Base-by-base conservation (phyloP, 2,329 filamentous ascomycete species). In the Metarhizium sp. region DNA sequence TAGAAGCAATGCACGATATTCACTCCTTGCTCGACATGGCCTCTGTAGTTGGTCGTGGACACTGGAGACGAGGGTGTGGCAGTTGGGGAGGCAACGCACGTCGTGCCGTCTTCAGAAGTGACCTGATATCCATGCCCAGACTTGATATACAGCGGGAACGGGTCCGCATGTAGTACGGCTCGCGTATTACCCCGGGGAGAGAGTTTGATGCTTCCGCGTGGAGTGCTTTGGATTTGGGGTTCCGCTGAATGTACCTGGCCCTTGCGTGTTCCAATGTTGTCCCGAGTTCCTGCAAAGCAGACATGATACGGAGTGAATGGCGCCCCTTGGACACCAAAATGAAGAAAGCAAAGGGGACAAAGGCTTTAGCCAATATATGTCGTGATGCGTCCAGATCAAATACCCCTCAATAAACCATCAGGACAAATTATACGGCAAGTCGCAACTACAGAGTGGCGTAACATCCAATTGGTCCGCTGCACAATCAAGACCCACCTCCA, bases 161-260 rank as follows among this genome's bases (percentile, higher is more conserved):
- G 75, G 4, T 66, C 64, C n/a, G 69, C 67, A 59, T 75, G 65
- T 30, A 78, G 68, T 16, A 75, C 69, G 0, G 71, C 73, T 55
- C 75, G 69, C 6, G 75, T 78, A 61, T 77, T 77, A 40, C 75
- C 75, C 75, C 75, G 0, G 75, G 75, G 32, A 77, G 64, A 13
- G 60, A 58, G 32, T 64, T 59, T 49, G 67, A 47, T n/a, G 75
- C 73, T 30, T 66, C 59, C 13, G 71, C 62, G 56, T 78, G 70
- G 14, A 72, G 67, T 42, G 58, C 52, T 46, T 66, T 66, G 57
- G 75, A 77, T 2, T 58, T 61, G 6, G 69, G 66, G 59, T 77
- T 76, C 38, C 62, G 64, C 36, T 65, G 54, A 6, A 59, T 55
- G 57, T 71, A 76, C n/a, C 66, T 66, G 51, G 59, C 58, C 46